Base-by-base conservation (phyloP, 495 filamentous ascomycete species). In the Rhypophila decipiens region DNA sequence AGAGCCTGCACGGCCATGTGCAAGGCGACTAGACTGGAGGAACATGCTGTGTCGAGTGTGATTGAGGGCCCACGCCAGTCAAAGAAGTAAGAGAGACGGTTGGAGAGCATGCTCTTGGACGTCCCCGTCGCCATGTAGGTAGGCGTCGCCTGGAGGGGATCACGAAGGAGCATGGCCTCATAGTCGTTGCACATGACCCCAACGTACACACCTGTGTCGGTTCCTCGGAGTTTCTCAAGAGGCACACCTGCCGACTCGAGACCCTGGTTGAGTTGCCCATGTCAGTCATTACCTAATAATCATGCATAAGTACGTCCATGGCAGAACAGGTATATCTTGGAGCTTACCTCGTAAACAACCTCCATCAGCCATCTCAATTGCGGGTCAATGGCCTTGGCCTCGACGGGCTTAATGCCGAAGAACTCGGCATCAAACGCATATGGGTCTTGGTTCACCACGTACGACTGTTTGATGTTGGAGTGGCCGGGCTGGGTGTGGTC, bases 121-220 rank as follows among this genome's bases (percentile, higher is more conserved):
- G 40, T 48, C 4, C 68, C 68, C 0, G 66, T 69, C 0, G 54
- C 58, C 4, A 49, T 29, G 41, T 68, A 61, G 1, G 22, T 48
- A 0, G 61, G 63, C 2, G 46, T 19, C 0, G 42, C 35, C 5
- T 38, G 20, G 20, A 24, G 3, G n/a, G n/a, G n/a, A 21, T 21
- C 44, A 21, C 35, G 33, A 13, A 55, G 17, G 1, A 29, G 23
- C 4, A 47, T 45, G 5, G 84, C 83, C 9, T 85, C 85, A 39
- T 89, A 81, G 4, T 86, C 73, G 57, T 85, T 76, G n/a, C 82
- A 76, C 53, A 68, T 79, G 5, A 84, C 83, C 82, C 86, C 38
- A 79, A 75, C 52, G 86, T 81, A 0, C 84, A 87, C 24, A 19
- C 31, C 49, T 0, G 37, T 51, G 20, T 22, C n/a, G n/a, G 48